phyloP scores from a whole-genome alignment of 257 asterid genomes.

The Hygrophila difformis region DNA sequence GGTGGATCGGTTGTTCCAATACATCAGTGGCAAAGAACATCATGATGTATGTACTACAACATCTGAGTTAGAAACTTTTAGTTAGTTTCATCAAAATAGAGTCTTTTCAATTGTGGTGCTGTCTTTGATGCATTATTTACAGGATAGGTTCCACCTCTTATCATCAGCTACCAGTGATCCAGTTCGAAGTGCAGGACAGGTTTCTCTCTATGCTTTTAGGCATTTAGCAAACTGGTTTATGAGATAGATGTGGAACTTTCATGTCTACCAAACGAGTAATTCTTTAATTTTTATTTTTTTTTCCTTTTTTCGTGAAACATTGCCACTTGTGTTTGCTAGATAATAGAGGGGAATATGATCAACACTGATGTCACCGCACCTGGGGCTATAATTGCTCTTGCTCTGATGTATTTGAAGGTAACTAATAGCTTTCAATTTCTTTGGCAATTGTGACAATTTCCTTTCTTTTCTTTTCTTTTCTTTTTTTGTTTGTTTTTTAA shows the following conservation, averaged over 20 bases:
- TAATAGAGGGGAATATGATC: conserved; percentile 52
- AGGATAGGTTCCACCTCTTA: conserved; percentile 45
- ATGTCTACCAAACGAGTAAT: conserved; percentile 3
- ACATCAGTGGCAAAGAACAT: conserved; percentile 68
- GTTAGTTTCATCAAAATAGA: not conserved
- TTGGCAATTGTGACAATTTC: conserved; percentile 4
- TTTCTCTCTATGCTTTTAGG: conserved; percentile 11
- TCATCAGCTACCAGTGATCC: conserved; percentile 53
- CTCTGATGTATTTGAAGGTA: conserved; percentile 89
- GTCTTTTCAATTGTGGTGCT: conserved; percentile 23
- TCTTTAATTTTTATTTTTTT: conserved; percentile 9
- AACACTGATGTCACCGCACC: conserved; percentile 97
- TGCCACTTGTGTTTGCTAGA: conserved; percentile 30
- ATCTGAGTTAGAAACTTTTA: conserved; percentile 16
- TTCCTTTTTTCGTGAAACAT: conserved; percentile 19
- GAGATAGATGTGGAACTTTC: not conserved
- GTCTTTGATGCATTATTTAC: conserved; percentile 20
- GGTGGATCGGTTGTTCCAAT: conserved; percentile 77
- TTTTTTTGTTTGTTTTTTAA: conserved; percentile 12
- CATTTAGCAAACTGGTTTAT: too few relatives aligned
- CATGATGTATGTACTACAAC: conserved; percentile 41
- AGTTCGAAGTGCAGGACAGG: conserved; percentile 75
- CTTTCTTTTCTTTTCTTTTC: conserved; percentile 1
- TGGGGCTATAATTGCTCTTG: conserved; percentile 84
- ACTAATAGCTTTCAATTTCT: conserved; percentile 13